Conservation (phyloP, 129 eudicot genomes). For the Flaveria brownii region DNA sequence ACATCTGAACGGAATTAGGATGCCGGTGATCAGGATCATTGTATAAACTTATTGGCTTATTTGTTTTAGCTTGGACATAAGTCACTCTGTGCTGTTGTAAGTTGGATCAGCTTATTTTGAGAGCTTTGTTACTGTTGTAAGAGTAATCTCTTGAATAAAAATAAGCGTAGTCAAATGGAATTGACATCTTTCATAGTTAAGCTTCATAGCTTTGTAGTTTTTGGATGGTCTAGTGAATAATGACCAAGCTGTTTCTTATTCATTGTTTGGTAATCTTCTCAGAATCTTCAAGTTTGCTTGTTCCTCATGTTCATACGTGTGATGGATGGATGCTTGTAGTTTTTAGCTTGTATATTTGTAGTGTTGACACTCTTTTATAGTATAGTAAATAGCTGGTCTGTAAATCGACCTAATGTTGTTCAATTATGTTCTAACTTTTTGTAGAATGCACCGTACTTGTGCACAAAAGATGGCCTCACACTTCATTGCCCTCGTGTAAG, state of each 20-base stretch:
- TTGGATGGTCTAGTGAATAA: neutral
- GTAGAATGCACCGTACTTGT: conserved; percentile 93
- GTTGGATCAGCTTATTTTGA: neutral
- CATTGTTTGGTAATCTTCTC: neutral
- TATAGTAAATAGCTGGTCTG: conserved; percentile 1
- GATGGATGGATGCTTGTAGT: neutral
- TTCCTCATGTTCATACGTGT: neutral
- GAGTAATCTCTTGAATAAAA: conserved; percentile 5
- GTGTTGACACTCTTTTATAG: neutral
- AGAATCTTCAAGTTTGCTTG: conserved; percentile 11
- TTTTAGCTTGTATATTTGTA: neutral
- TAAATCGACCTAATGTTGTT: conserved; percentile 12
- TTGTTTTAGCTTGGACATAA: neutral
- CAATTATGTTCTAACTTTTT: conserved; percentile 21
- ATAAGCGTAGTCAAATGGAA: neutral
- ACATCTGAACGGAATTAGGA: conserved; percentile 17
- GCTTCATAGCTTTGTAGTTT: conserved; percentile 11
- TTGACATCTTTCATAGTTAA: conserved; percentile 18
- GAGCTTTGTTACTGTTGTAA: neutral
- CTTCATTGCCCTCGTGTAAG: conserved; percentile 88
- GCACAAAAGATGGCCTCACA: conserved; percentile 85
- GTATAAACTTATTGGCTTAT: neutral
- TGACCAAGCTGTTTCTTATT: neutral
- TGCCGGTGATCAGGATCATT: conserved; percentile 21
- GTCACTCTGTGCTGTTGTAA: neutral